Base-by-base conservation (phyloP, 2,329 filamentous ascomycete species). In the Fusarium miscanthi region DNA sequence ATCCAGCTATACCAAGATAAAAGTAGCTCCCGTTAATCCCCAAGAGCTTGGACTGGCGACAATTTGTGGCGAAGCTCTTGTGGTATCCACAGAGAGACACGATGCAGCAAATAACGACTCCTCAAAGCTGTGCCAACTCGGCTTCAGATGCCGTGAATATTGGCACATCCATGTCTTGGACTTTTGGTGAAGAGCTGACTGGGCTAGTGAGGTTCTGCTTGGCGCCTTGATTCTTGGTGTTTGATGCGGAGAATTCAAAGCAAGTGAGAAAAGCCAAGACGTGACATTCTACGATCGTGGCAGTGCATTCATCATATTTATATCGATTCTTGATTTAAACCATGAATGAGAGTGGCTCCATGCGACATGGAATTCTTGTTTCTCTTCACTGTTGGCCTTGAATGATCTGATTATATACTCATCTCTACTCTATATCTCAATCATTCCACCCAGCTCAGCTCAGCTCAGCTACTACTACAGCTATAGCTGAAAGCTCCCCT, bases 31-130 rank as follows among this genome's bases (percentile, higher is more conserved):
- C 19, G n/a, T 16, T 6, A 43, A 31, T 31, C 30, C 23, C 23
- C 57, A 58, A 62, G 57, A 68, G 61, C 69, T 59, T 56, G 54
- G 46, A n/a, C 65, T 49, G 48, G 37, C 56, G 35, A 23, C 46
- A 31, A 25, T 66, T 45, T 59, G 74, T 74, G 70, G 70, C 74
- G 70, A 72, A 73, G 75, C 72, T 60, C 49, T 11, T 25, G 35
- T 54, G 31, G 54, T 59, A 64, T 68, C 74, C 73, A 76, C 73
- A 52, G 46, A 57, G 33, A 59, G 37, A 62, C 65, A 75, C 70
- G 61, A 67, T 25, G 49, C 37, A 76, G 35, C 56, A 59, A 65
- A 64, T 69, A 66, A 70, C 23, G 52, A 11, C 27, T 62, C 69
- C 41, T 49, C 30, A 9, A 40, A n/a, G 14, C 53, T 53, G 13